A percentile compares a stretch with the other conserved stretches of the same genome.
Evolutionary conservation across 345 rosid species (phyloP).

Genomic region (Firmiana major): DNA sequence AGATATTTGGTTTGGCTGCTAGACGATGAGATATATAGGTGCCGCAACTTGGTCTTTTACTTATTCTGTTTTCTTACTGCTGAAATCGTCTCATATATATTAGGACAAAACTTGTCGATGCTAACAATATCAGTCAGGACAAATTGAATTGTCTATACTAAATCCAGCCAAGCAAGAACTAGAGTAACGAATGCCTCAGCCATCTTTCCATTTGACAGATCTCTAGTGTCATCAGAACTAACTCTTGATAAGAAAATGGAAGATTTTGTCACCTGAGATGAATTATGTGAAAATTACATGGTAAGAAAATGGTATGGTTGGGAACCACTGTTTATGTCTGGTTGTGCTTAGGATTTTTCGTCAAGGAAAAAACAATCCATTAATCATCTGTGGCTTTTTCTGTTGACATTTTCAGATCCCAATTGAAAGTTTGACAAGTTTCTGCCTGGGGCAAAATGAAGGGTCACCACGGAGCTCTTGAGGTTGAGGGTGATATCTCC

Average conservation of each 20-base stretch:
- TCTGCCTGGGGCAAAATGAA: neutral
- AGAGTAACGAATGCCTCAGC: neutral
- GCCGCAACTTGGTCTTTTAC: neutral
- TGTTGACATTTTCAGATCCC: neutral
- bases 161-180: neutral
- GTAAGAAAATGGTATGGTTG: neutral
- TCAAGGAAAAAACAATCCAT: neutral
- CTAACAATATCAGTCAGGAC: neutral
- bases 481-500: conserved; percentile 12
- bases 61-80: neutral
- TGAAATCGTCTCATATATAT: neutral
- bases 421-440: neutral
- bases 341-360: neutral
- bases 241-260: neutral
- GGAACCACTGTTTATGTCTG: neutral
- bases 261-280: conserved; percentile 3
- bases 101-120: conserved; percentile 7
- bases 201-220: too few relatives aligned
- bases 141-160: neutral
- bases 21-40: neutral
- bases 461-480: neutral
- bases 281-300: neutral
- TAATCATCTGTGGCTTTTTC: neutral
- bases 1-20: neutral
- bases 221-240: too few relatives aligned